Base-by-base conservation (phyloP, 805 yeast genomes). In the Candida silvatica region DNA sequence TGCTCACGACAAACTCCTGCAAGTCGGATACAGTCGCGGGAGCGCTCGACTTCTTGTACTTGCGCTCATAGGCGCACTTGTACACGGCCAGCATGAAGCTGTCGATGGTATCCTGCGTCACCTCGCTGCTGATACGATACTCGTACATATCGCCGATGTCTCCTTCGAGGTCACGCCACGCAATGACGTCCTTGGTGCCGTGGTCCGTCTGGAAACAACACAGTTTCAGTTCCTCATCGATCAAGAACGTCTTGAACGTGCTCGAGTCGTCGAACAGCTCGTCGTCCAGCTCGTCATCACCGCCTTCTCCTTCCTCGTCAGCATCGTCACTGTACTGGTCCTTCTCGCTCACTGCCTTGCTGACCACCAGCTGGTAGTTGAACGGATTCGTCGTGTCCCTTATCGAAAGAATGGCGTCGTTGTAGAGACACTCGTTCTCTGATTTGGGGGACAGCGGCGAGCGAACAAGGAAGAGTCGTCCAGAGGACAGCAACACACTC, bases 151-250 rank as follows among this genome's bases (percentile, higher is more conserved):
- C 97, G 17, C 86, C 96, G 4, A 68, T 66, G 48, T 88, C 96
- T n/a, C 95, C 96, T 29, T 76, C 77, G 25, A 75, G 52, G 54
- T 92, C 95, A 11, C 61, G 66, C 97, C 97, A 90, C 0, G 80
- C 64, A 19, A 90, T 69, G 2, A 78, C 74, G 27, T 66, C 59
- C 4, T 69, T 61, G 35, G 70, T 69, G n/a, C 26, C 23, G 24
- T 22, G 24, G 37, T 70, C 64, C n/a, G n/a, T n/a, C n/a, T n/a
- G n/a, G 38, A 64, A 64, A 37, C 71, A 66, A 39, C 74, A 66
- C 33, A 88, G 62, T 27, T 67, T 61, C 37, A 90, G 60, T 3
- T 70, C 70, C 40, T 73, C 74, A 43, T 74, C 74, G 20, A 92
- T 69, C 22, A 77, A 59, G 47, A 82, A 88, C 12, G 71, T 61